Base-by-base conservation (phyloP, 257 asterid species). In the Solanum infundibuliforme region DNA sequence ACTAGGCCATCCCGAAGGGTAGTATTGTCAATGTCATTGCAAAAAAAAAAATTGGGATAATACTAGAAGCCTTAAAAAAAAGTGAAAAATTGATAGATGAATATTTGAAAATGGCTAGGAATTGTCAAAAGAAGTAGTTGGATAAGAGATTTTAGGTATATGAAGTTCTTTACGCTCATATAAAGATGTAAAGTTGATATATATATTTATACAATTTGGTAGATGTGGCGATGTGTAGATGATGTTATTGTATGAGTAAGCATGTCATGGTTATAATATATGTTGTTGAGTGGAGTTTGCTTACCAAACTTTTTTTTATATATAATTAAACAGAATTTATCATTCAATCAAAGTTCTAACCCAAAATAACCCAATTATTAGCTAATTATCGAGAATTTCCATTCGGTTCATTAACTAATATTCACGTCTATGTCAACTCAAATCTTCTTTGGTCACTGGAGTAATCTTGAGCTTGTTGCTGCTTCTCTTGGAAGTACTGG, bases 1-100 rank as follows among this genome's bases (percentile, higher is more conserved):
- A 43, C 1, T 43, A 43, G 46, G 2, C 0, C 13, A 1, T 0
- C 6, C 52, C 2, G 1, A 12, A 43, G 55, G 18, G 0, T 41
- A 4, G 14, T 5, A 46, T 13, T 48, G 60, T 48, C 62, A 52
- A 18, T 16, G 62, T 52, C 62, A 52, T 52, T 18, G 62, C 9
- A 48, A 52, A 52, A 52, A 46, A 16, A 52, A 46, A 13, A 46
- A 1, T 52, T 52, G 60, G 0, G 23, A 52, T 52, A 0, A 52
- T 18, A 52, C 9, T 18, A 18, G 4, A 18, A 18, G 62, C 4
- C n/a, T 52, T 52, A 52, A 6, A 18, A 52, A 48, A 52, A 52
- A 52, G 0, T 52, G 23, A 52, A 18, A 6, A 52, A 2, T 52
- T 52, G 62, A 52, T 52, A 52, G 6, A 52, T 0, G n/a, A 52